Evolutionary conservation across 768 basidiomycete species (phyloP).

Genomic region (Termitomyces sp.): DNA sequence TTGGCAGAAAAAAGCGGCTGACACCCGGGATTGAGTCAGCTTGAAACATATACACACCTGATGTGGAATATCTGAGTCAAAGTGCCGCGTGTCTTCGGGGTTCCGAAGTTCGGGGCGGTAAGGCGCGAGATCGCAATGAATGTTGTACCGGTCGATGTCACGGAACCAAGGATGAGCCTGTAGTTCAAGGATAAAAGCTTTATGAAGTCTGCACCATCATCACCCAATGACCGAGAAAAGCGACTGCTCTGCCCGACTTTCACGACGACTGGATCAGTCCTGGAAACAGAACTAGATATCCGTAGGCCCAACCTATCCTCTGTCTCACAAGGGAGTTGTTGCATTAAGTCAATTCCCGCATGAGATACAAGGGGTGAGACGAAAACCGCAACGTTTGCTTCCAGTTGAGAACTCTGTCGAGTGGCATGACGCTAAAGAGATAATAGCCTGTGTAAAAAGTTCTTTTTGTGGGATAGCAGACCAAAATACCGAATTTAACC

Average conservation of each 20-base stretch:
- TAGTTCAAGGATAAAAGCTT: conserved; percentile 46
- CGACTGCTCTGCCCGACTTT: conserved; percentile 74
- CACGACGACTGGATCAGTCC: conserved; percentile 74
- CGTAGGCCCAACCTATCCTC: conserved; percentile 90
- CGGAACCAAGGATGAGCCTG: conserved; percentile 88
- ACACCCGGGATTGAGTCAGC: conserved; percentile 26
- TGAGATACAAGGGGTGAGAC: conserved; percentile 71
- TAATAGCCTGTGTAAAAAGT: conserved; percentile 12
- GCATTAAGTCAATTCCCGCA: conserved; percentile 85
- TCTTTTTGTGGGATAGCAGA: conserved; percentile 1
- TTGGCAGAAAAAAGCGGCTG: conserved; percentile 89
- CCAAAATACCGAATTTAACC: conserved; percentile 80
- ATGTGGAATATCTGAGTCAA: conserved; percentile 89
- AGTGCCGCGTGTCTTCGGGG: conserved; percentile 90
- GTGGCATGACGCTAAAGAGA: conserved; percentile 77
- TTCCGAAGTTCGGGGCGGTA: conserved; percentile 80
- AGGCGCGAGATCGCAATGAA: conserved; percentile 79
- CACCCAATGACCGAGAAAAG: conserved; percentile 42
- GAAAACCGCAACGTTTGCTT: conserved; percentile 86
- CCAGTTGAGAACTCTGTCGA: conserved; percentile 96
- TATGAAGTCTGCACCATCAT: conserved; percentile 87
- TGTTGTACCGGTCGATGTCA: conserved; percentile 85
- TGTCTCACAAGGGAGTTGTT: conserved; percentile 87
- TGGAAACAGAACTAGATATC: conserved; percentile 55
- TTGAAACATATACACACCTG: conserved; percentile 50